phyloP scores from a whole-genome alignment of 2,329 filamentous ascomycete species.

The Chaetomium strumarium region DNA sequence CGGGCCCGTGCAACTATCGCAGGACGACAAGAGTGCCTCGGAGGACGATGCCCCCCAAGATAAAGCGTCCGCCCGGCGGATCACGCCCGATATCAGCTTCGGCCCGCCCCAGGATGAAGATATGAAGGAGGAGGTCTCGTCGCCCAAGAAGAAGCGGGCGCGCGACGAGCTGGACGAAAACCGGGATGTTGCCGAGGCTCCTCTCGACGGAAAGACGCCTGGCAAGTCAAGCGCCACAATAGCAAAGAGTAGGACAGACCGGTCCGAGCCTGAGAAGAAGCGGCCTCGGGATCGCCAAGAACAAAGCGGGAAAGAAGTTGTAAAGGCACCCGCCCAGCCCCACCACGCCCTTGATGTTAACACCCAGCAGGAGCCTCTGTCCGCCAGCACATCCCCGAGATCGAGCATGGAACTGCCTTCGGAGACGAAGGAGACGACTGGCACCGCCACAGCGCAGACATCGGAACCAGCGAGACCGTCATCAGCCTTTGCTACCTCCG shows the following conservation, averaged over 20 bases:
- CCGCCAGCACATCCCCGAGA: slow-evolving; percentile 18
- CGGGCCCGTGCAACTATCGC: slow-evolving; percentile 24
- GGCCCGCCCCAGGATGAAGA: slow-evolving; percentile 33
- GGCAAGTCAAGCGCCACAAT: slow-evolving; percentile 21
- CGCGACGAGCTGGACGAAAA: slow-evolving; percentile 53
- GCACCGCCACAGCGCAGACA: slow-evolving; percentile 15
- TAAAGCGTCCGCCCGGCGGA: slow-evolving; percentile 22
- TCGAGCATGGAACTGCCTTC: slow-evolving; percentile 21
- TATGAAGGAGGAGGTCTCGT: slow-evolving; percentile 47
- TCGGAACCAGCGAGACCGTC: slow-evolving; percentile 34
- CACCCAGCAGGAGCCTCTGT: slow-evolving; percentile 18
- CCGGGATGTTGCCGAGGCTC: slow-evolving; percentile 31
- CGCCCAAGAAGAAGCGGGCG: slow-evolving; percentile 61
- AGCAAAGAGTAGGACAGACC: slow-evolving; percentile 40
- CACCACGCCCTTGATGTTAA: slow-evolving; percentile 7
- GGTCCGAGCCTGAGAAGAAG: slow-evolving; percentile 61
- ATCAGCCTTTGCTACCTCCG: slow-evolving; percentile 63
- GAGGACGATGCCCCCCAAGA: slow-evolving; percentile 28
- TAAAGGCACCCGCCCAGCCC: slow-evolving; percentile 8
- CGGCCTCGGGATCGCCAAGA: slow-evolving; percentile 49
- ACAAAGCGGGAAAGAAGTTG: slow-evolving; percentile 18
- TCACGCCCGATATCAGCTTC: slow-evolving; percentile 34
- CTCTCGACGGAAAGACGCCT: slow-evolving; percentile 39
- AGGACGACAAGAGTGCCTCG: slow-evolving; percentile 25
- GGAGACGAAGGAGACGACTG: slow-evolving; percentile 21